Percentiles rank a stretch among this genome's conserved stretches.
phyloP scores from a whole-genome alignment of 208 protist species.

The Leishmania guyanensis region DNA sequence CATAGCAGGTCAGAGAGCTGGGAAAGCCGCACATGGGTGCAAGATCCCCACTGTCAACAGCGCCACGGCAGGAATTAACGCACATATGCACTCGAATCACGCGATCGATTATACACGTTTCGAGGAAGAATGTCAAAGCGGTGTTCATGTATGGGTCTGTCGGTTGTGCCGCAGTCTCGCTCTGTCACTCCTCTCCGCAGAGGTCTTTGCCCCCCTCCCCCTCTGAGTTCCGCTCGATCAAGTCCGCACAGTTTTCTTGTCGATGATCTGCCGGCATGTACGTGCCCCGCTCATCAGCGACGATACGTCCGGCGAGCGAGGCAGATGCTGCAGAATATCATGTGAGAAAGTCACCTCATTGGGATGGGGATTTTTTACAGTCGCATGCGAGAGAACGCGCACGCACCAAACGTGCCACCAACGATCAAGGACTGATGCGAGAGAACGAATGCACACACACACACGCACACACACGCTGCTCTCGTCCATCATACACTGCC shows the following conservation, averaged over 20 bases:
- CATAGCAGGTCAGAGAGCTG: neutral
- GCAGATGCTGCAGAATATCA: neutral
- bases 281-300: neutral
- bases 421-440: neutral
- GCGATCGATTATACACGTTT: neutral
- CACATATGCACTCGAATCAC: neutral
- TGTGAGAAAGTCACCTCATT: neutral
- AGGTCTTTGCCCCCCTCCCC: neutral
- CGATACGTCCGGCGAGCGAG: neutral
- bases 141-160: neutral
- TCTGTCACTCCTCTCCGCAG: neutral
- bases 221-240: neutral
- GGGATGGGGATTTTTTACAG: neutral
- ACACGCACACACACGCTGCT: neutral
- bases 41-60: neutral
- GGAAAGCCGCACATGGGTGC: neutral
- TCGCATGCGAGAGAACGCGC: neutral
- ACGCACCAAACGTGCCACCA: neutral
- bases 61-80: neutral
- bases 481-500: neutral
- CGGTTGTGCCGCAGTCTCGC: neutral
- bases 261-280: neutral
- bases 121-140: neutral
- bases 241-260: neutral
- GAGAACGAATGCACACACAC: neutral